phyloP scores from a whole-genome alignment of 2,329 filamentous ascomycete species.

The Fusarium phyllophilum region DNA sequence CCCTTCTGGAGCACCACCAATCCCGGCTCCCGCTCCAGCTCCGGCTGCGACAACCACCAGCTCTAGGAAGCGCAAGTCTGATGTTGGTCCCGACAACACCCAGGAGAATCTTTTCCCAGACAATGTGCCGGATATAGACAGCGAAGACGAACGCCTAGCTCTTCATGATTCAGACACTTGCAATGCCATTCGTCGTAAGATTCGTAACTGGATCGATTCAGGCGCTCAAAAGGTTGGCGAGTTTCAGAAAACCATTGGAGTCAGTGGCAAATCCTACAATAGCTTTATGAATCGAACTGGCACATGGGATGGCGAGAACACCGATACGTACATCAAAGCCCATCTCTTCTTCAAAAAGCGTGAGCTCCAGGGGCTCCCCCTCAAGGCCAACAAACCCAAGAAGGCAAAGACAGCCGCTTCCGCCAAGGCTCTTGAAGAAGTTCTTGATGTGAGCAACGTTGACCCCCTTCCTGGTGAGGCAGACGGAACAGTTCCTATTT shows the following conservation, averaged over 20 bases:
- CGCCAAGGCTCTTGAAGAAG: slow-evolving; percentile 36
- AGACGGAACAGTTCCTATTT: slow-evolving; percentile 58
- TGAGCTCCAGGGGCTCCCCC: slow-evolving; percentile 58
- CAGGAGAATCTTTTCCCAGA: slow-evolving; percentile 37
- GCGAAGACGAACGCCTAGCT: slow-evolving; percentile 30
- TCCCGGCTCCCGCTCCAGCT: neutral
- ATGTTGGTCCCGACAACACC: slow-evolving; percentile 11
- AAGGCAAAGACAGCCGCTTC: slow-evolving; percentile 40
- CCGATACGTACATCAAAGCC: slow-evolving; percentile 50
- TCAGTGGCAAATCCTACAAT: slow-evolving; percentile 51
- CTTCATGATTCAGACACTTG: slow-evolving; percentile 32
- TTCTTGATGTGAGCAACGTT: slow-evolving; percentile 55
- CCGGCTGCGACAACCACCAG: neutral
- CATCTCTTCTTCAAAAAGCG: slow-evolving; percentile 61
- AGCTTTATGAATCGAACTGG: slow-evolving; percentile 62
- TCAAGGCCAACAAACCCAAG: slow-evolving; percentile 48
- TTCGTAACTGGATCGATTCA: slow-evolving; percentile 39
- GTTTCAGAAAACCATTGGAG: slow-evolving; percentile 54
- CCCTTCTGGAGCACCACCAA: neutral
- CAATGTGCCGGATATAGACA: slow-evolving; percentile 31
- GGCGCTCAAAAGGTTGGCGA: slow-evolving; percentile 53
- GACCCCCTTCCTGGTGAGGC: slow-evolving; percentile 58
- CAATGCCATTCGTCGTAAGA: slow-evolving; percentile 41
- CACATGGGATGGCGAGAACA: slow-evolving; percentile 48
- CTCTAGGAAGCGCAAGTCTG: slow-evolving; percentile 40